These are phyloP conservation scores for Leersia perrieri DNA, from an alignment of 176 grass and related monocot genomes.

Conservation along the genomic window DNA sequence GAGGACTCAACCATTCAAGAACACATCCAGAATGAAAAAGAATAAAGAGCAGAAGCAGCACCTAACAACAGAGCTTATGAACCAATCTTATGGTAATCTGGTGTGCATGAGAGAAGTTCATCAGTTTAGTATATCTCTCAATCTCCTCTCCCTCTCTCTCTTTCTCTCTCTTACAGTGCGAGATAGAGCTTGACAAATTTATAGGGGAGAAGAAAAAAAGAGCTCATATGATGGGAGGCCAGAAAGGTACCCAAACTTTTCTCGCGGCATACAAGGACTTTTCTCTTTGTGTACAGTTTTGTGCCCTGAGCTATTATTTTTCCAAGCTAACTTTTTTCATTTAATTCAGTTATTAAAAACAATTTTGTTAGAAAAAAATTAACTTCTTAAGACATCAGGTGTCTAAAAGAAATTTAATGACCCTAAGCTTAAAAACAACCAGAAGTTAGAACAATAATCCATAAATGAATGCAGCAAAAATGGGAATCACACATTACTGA, in stretches of 20 bases:
- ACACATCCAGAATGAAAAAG: conserved; percentile 4
- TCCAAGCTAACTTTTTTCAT: not conserved
- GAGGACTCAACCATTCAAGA: conserved; percentile 33
- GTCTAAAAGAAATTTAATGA: not conserved
- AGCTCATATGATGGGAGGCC: conserved; percentile 27
- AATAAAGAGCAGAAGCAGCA: conserved; percentile 40
- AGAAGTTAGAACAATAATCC: not conserved
- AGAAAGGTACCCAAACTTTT: conserved; percentile 40
- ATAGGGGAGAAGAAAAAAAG: conserved; percentile 32
- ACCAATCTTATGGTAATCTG: not conserved
- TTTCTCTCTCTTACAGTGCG: not conserved
- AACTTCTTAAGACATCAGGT: not conserved
- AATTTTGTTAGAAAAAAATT: not conserved
- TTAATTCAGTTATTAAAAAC: not conserved
- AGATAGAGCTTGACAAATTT: conserved; percentile 36
- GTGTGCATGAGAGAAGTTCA: conserved; percentile 32
- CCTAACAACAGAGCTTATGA: conserved; percentile 30
- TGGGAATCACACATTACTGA: not conserved
- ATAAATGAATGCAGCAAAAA: not conserved
- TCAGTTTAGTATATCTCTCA: conserved; percentile 30
- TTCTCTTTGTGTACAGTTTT: not conserved
- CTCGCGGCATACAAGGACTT: conserved; percentile 22
- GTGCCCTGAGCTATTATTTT: not conserved
- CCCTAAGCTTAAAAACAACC: not conserved
- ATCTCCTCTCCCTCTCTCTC: conserved; percentile 22